Evolutionary conservation across 1,284 basidiomycete genomes (phyloP).

Genomic region (Fomitopsis pinicola): DNA sequence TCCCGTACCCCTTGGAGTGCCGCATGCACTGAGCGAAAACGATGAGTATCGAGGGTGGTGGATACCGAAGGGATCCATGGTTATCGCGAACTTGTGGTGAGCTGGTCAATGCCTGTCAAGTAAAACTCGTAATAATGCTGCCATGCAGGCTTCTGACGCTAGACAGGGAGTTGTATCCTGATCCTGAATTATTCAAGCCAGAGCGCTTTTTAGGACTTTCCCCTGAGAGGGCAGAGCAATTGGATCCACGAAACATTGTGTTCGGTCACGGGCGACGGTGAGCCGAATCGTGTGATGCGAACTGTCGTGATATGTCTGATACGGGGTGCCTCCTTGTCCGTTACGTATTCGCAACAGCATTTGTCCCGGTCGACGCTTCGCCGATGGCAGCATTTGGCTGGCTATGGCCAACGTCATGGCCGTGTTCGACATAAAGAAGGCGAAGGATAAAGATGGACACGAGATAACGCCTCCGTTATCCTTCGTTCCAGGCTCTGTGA

Average conservation of each 20-base stretch:
- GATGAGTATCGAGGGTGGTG: conserved; percentile 44
- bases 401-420: conserved; percentile 14
- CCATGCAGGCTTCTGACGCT: background rate
- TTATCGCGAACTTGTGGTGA: conserved; percentile 47
- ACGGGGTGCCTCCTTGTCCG: background rate
- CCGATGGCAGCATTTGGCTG: conserved; percentile 19
- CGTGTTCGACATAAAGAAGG: conserved; percentile 9
- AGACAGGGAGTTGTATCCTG: conserved; percentile 15
- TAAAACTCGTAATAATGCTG: background rate
- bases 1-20: conserved; percentile 33
- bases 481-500: background rate
- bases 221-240: background rate
- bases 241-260: conserved; percentile 7
- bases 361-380: conserved; percentile 20
- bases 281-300: conserved; percentile 10
- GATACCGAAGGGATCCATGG: conserved; percentile 40
- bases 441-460: conserved; percentile 5
- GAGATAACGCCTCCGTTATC: conserved; percentile 4
- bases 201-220: conserved; percentile 16
- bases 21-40: conserved; percentile 45
- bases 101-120: background rate
- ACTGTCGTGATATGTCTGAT: conserved; percentile 11
- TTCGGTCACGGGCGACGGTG: conserved; percentile 14
- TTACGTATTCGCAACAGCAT: conserved; percentile 5
- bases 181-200: conserved; percentile 16